Base-by-base conservation (phyloP, 768 basidiomycete genomes). In the Auricularia heimuer region DNA sequence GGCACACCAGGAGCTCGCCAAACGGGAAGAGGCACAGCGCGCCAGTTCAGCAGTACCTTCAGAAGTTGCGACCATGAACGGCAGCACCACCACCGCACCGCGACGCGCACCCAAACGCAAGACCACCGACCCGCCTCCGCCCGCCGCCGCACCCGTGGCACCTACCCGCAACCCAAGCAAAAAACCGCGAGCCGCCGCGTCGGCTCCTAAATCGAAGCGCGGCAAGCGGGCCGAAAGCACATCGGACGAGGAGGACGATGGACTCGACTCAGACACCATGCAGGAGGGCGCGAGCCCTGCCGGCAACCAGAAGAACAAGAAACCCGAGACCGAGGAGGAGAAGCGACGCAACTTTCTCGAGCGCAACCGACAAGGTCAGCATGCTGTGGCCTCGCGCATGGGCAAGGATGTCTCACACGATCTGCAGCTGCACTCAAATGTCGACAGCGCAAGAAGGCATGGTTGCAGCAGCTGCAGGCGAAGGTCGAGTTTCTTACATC, bases 361-460 rank as follows among this genome's bases (percentile, higher is more conserved):
- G 76, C 82, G 97, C 67, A 99, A 99, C 73, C 83, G 97, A 71
- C 97, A 98, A 84, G 96, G 96, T 98, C 67, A 62, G 80, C 36
- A 61, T 64, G 18, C 21, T 42, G 63, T 16, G 24, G 4, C 64
- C 62, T 72, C 66, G 67, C 37, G 12, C 42, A 36, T 61, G 11
- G 63, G 1, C 70, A 35, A 37, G 45, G 54, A 44, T 14, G 60
- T 60, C 47, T 24, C 34, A 1, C n/a, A 33, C 33, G 35, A 16
- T 10, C 1, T 21, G 7, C 70, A 98, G 96, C 97, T 67, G 97
- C 97, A 4, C 85, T 98, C 69, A 98, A 98, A 78, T 99, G 97
- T 77, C 93, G 97, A 42, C 97, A 99, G 73, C 90, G 97, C 65
- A 99, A 99, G 78, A 99, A 99, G 76, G 94, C 94, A 3, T 99